These are phyloP conservation scores for Fragaria vesca DNA, from an alignment of 306 rosid genomes.

Conservation along the genomic window DNA sequence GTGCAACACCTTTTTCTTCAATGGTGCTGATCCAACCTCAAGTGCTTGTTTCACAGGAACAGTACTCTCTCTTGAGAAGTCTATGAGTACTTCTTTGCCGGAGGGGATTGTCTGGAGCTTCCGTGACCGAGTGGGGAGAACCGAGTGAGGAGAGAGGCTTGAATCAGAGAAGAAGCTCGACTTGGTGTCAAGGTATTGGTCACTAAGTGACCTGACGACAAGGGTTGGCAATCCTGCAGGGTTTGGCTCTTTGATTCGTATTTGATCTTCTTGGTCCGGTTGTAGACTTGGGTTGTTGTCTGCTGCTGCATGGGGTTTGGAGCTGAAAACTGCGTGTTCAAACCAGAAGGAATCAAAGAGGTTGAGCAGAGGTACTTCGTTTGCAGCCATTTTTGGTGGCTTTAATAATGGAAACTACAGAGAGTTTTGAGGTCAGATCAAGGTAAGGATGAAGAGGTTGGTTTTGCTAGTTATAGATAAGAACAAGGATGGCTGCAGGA, in stretches of 20 bases:
- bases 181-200: constrained; percentile 33
- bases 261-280: constrained; percentile 1
- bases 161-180: constrained; percentile 18
- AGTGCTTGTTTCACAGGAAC: not conserved
- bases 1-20: constrained; percentile 3
- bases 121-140: constrained; percentile 17
- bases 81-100: constrained; percentile 33
- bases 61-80: constrained; percentile 19
- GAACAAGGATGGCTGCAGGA: not conserved
- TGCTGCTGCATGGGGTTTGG: constrained; percentile 13
- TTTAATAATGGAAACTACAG: not conserved
- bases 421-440: not conserved
- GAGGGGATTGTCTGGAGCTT: constrained; percentile 53
- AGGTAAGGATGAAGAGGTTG: not conserved
- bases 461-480: not conserved
- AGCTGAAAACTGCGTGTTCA: constrained; percentile 35
- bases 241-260: constrained; percentile 6
- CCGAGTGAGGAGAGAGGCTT: constrained; percentile 40
- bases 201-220: constrained; percentile 48
- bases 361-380: constrained; percentile 35
- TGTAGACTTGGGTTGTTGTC: not conserved
- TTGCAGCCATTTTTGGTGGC: constrained; percentile 34
- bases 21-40: not conserved
- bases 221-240: constrained; percentile 19
- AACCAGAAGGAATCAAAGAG: constrained; percentile 69